A percentile compares a stretch with the other conserved stretches of the same genome.
Evolutionary conservation across 2,329 filamentous ascomycete species (phyloP).

Genomic region (Trichoderma brevicompactum): DNA sequence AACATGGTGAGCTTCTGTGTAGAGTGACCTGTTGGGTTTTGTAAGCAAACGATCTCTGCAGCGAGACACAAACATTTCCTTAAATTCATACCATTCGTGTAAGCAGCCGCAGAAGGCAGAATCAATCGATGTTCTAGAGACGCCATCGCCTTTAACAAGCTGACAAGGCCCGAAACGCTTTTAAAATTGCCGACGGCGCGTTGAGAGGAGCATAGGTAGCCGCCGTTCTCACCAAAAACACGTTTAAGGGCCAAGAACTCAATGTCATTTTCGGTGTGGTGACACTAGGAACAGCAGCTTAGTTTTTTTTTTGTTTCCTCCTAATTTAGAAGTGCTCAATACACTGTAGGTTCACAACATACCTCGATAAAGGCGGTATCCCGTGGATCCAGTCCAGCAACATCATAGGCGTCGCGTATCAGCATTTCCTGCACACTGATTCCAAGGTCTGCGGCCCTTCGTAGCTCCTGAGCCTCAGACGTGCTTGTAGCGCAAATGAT

Average conservation of each 20-base stretch:
- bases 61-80: neutral
- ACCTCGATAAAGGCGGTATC: conserved; percentile 23
- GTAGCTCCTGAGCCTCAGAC: conserved; percentile 46
- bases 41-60: neutral
- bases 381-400: neutral
- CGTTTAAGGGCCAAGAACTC: conserved; percentile 44
- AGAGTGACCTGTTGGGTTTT: neutral
- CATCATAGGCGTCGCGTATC: conserved; percentile 7
- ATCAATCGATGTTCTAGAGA: conserved; percentile 5
- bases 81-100: conserved; percentile 32
- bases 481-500: conserved; percentile 42
- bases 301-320: no score
- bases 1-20: neutral
- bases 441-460: neutral
- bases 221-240: conserved; percentile 38
- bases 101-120: conserved; percentile 23
- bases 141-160: conserved; percentile 37
- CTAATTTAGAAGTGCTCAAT: no score
- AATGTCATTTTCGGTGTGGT: conserved; percentile 52
- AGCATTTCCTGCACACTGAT: neutral
- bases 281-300: conserved; percentile 40
- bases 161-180: conserved; percentile 34
- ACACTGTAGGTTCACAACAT: conserved; percentile 36
- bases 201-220: conserved; percentile 37
- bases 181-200: conserved; percentile 38